Evolutionary conservation across 306 rosid genomes (phyloP).

Genomic region (Casuarina glauca): DNA sequence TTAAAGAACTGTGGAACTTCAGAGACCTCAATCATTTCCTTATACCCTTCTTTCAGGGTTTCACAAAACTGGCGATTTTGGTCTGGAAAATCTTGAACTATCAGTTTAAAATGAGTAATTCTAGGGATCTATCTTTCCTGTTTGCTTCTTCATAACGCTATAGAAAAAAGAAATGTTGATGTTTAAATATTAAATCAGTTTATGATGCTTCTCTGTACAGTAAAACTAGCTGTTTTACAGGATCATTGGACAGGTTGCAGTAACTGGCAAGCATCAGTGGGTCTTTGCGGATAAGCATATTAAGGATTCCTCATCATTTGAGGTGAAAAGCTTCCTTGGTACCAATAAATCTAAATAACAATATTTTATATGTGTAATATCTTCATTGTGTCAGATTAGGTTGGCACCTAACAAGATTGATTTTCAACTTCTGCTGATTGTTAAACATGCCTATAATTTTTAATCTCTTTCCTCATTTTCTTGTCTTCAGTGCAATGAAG

Average conservation of each 20-base stretch:
- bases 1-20: too few species aligned
- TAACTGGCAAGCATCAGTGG: slow-evolving; percentile 86
- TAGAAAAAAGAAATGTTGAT: too few species aligned
- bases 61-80: neutral
- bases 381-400: neutral
- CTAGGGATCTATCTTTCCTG: neutral
- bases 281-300: slow-evolving; percentile 70
- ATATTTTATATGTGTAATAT: slow-evolving; percentile 7
- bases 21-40: too few species aligned
- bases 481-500: slow-evolving; percentile 65
- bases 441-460: slow-evolving; percentile 13
- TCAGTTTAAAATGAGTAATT: neutral
- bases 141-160: neutral
- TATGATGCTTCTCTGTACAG: neutral
- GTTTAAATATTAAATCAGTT: neutral
- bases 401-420: slow-evolving; percentile 1
- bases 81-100: neutral
- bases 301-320: slow-evolving; percentile 53
- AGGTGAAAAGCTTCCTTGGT: slow-evolving; percentile 50
- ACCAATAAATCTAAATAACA: slow-evolving; percentile 16
- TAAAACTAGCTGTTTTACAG: slow-evolving; percentile 43
- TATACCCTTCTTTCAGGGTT: neutral
- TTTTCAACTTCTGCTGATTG: slow-evolving; percentile 11
- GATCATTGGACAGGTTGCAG: slow-evolving; percentile 92
- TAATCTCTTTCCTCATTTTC: slow-evolving; percentile 13